These are phyloP conservation scores for Kwoniella europaea DNA, from an alignment of 768 basidiomycete genomes.

Conservation along the genomic window DNA sequence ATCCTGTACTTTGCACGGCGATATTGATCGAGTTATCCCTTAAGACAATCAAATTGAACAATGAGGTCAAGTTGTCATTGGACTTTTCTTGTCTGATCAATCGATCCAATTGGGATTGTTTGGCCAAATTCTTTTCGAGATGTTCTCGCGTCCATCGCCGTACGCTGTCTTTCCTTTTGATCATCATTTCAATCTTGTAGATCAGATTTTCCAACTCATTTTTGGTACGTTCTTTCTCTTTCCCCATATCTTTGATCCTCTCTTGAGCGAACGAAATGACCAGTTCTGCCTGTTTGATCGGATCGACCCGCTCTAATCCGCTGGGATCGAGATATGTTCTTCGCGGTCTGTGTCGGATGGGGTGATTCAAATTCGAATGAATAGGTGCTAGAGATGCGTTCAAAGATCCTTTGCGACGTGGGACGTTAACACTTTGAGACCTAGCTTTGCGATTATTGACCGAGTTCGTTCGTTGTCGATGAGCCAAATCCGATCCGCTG, in stretches of 20 bases:
- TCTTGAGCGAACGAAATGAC: slow-evolving; percentile 6
- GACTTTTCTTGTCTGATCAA: slow-evolving; percentile 9
- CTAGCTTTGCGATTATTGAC: not conserved
- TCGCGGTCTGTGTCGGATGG: slow-evolving; percentile 21
- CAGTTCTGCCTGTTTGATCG: slow-evolving; percentile 25
- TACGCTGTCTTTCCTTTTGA: slow-evolving; percentile 32
- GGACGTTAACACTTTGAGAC: not conserved
- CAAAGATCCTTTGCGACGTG: slow-evolving; percentile 8
- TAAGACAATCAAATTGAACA: not conserved
- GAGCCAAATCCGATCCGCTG: slow-evolving; percentile 18
- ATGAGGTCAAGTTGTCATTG: not conserved
- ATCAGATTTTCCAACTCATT: slow-evolving; percentile 22
- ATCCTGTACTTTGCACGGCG: not conserved
- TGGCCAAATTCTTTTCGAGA: slow-evolving; percentile 16
- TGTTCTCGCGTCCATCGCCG: slow-evolving; percentile 25
- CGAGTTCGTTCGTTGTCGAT: slow-evolving; percentile 6
- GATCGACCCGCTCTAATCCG: slow-evolving; percentile 23
- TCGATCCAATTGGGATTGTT: slow-evolving; percentile 13
- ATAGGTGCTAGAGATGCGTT: slow-evolving; percentile 11
- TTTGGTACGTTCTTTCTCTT: slow-evolving; percentile 10
- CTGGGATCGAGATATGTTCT: slow-evolving; percentile 27
- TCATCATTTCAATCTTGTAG: slow-evolving; percentile 24
- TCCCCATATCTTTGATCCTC: slow-evolving; percentile 16
- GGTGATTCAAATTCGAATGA: slow-evolving; percentile 3
- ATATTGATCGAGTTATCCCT: slow-evolving; percentile 17